Evolutionary conservation across 2,329 filamentous ascomycete genomes (phyloP), one percentile per base, ranked within the genome.

Genomic region (Xylaria polymorpha): DNA sequence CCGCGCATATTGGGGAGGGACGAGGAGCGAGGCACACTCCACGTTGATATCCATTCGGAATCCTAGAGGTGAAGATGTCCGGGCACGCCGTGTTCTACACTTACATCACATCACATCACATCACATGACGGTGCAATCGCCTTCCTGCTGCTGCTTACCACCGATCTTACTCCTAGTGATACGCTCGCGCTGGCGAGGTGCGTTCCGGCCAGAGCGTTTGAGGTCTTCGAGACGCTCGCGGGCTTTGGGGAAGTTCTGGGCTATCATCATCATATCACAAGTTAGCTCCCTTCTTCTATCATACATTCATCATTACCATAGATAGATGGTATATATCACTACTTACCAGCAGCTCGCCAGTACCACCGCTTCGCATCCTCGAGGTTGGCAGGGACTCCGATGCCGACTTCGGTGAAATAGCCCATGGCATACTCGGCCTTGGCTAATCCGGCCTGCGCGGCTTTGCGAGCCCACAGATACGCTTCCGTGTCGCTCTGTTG

Each of bases 371-470:
- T 98, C 25, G 95, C 96, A 82, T 98, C 96, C 76, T 99, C 96
- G 75, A 98, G 77, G 79, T 95, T 97, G 9, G 92, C 90, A 18
- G 91, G 86, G 72, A 93, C 90, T 37, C 96, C 96, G 74, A 99
- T 98, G 14, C 96, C 96, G 58, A 96, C 91, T 81, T 99, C 96
- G 0, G 93, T 97, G 78, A 97, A 98, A 81, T 98, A 98, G 0
- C 96, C 96, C 92, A 99, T 97, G 0, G 95, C 96, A 81, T 98
- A 98, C 82, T 98, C 93, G 0, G 96, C 96, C 84, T 98, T 99
- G 8, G 94, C 90, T 44, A 98, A 82, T 2, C 95, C 94, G 3
- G 94, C 92, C 72, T 91, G 89, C 0, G 96, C 96, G 1, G 96
- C 95, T 81, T 98, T 98, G 25, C 95, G 87, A 12, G 96, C 95